phyloP scores from a whole-genome alignment of 768 basidiomycete genomes.

The Russula emetica region DNA sequence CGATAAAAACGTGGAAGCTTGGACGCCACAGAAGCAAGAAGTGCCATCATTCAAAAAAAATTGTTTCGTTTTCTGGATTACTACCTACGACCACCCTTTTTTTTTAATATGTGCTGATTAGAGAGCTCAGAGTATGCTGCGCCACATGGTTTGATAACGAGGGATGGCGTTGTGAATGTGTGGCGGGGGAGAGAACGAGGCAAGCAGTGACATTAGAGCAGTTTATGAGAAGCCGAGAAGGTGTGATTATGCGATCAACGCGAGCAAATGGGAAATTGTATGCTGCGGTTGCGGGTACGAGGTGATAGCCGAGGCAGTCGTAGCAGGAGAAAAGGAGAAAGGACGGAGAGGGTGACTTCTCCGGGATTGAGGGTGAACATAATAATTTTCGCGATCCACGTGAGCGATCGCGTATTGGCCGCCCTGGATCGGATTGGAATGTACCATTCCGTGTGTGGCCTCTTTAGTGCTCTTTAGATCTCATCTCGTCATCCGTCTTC shows the following conservation, averaged over 20 bases:
- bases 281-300: neutral
- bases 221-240: neutral
- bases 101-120: neutral
- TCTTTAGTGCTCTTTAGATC: neutral
- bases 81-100: neutral
- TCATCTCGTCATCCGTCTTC: neutral
- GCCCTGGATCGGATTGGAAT: neutral
- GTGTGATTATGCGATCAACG: conserved; percentile 4
- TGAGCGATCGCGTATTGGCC: neutral
- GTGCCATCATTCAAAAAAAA: neutral
- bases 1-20: neutral
- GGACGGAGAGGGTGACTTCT: neutral
- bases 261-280: neutral
- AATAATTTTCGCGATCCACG: neutral
- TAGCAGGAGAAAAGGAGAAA: conserved; percentile 4
- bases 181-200: conserved; percentile 1
- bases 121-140: neutral
- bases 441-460: neutral
- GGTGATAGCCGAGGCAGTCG: neutral
- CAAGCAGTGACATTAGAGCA: conserved; percentile 11
- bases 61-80: neutral
- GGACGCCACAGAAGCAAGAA: neutral
- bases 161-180: neutral
- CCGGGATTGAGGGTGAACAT: neutral
- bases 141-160: neutral